Evolutionary conservation across 495 filamentous ascomycete genomes (phyloP).

Genomic region (Penicillium bialowiezense): DNA sequence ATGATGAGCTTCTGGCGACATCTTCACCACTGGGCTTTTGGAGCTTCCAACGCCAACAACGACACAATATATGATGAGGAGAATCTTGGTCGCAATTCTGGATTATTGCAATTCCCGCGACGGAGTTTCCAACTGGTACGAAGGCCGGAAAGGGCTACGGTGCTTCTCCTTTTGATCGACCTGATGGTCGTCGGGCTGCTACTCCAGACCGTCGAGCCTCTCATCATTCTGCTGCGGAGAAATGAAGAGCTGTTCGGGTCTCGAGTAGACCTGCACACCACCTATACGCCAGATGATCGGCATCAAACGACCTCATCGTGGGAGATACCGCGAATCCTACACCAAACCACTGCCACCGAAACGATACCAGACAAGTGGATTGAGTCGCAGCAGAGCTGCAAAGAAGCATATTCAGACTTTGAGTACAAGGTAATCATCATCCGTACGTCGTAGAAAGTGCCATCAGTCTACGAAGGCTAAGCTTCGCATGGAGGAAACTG

Average conservation of each 20-base stretch:
- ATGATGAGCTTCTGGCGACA: background rate
- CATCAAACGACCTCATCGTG: background rate
- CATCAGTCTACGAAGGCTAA: background rate
- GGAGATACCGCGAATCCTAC: conserved; percentile 1
- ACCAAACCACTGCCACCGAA: conserved; percentile 8
- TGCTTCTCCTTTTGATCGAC: conserved; percentile 15
- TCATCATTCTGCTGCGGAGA: background rate
- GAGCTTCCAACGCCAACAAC: background rate
- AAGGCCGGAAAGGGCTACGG: background rate
- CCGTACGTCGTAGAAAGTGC: background rate
- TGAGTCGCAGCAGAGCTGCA: conserved; percentile 8
- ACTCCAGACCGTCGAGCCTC: background rate
- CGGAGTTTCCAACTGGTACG: background rate
- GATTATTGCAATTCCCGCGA: background rate
- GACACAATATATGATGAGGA: background rate
- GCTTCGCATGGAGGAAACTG: background rate
- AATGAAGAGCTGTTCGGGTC: conserved; percentile 1
- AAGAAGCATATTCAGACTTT: conserved; percentile 7
- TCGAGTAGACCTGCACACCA: background rate
- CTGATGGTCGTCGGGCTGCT: background rate
- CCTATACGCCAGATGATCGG: background rate
- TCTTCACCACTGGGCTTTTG: background rate
- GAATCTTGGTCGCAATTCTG: background rate
- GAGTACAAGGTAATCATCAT: conserved; percentile 10
- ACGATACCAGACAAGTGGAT: conserved; percentile 11